Evolutionary conservation across 352 stramenopile species (phyloP).

Genomic region (Thalassiosira sp.): DNA sequence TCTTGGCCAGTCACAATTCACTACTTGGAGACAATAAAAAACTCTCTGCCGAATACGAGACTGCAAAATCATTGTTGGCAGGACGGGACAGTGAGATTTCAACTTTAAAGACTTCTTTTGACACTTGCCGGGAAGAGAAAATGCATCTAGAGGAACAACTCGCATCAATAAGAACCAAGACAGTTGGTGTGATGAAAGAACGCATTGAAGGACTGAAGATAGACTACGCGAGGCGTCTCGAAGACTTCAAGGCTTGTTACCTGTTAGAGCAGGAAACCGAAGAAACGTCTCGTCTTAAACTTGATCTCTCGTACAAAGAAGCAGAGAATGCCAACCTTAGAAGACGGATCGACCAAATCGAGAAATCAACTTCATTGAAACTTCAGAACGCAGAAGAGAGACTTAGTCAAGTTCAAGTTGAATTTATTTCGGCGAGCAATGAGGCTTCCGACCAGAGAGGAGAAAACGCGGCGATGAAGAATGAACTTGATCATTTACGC

Average conservation of each 20-base stretch:
- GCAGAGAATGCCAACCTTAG: constrained; percentile 33
- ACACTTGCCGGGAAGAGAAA: constrained; percentile 32
- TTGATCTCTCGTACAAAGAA: constrained; percentile 25
- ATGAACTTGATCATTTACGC: constrained; percentile 46
- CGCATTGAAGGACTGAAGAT: constrained; percentile 37
- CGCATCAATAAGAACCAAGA: constrained; percentile 36
- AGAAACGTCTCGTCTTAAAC: constrained; percentile 15
- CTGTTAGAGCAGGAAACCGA: constrained; percentile 23
- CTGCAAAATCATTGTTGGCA: constrained; percentile 6
- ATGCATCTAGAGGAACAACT: constrained; percentile 29
- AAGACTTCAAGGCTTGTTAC: constrained; percentile 21
- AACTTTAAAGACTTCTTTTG: constrained; percentile 16
- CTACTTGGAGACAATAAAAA: constrained; percentile 18
- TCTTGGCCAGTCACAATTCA: constrained; percentile 11
- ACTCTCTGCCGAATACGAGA: too few relatives aligned
- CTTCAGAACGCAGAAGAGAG: constrained; percentile 30
- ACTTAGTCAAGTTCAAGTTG: constrained; percentile 22
- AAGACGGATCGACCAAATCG: constrained; percentile 31
- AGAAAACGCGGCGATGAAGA: constrained; percentile 41
- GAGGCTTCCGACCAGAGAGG: constrained; percentile 31
- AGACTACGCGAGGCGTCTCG: constrained; percentile 27
- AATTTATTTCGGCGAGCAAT: constrained; percentile 24
- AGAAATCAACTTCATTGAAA: constrained; percentile 38
- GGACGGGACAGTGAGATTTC: constrained; percentile 26
- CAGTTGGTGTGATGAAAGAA: constrained; percentile 43